A percentile compares a stretch with the other conserved stretches of the same genome.
Evolutionary conservation across 148 eudicot species (phyloP).

Genomic region (Persicaria maculosa): DNA sequence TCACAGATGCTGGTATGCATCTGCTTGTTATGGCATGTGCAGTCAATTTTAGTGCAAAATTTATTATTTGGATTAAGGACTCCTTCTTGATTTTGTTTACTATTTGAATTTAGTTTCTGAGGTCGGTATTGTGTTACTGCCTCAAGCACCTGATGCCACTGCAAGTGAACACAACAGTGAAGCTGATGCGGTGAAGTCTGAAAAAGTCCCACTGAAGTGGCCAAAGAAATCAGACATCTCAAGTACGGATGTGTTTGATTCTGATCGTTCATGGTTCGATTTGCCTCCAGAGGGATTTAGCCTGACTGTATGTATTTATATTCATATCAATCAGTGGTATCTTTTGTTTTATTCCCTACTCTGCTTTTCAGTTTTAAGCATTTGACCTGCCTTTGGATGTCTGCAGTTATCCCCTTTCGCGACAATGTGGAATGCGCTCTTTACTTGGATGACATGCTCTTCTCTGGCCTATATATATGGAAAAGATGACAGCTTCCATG

Average conservation of each 20-base stretch:
- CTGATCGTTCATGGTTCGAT: conserved; percentile 83
- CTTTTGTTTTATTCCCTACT: background rate
- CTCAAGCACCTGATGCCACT: conserved; percentile 32
- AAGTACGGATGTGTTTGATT: conserved; percentile 40
- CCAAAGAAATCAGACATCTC: conserved; percentile 53
- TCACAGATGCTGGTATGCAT: conserved; percentile 55
- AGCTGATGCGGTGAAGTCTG: conserved; percentile 30
- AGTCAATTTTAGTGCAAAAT: conserved; percentile 10
- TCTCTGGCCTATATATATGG: conserved; percentile 92
- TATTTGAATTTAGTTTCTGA: conserved; percentile 48
- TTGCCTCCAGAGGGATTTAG: conserved; percentile 70
- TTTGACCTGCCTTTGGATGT: conserved; percentile 15
- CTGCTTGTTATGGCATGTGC: conserved; percentile 4
- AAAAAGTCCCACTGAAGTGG: conserved; percentile 48
- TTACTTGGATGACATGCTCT: conserved; percentile 84
- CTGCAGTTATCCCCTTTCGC: conserved; percentile 89
- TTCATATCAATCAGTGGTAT: background rate
- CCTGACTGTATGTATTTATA: conserved; percentile 47
- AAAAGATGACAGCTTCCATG: conserved; percentile 61
- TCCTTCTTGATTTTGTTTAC: conserved; percentile 1
- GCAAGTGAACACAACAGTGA: conserved; percentile 23
- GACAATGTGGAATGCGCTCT: conserved; percentile 77
- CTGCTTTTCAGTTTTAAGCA: background rate
- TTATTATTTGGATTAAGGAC: background rate
- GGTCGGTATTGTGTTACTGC: conserved; percentile 69